Evolutionary conservation across 306 rosid genomes (phyloP).

Genomic region (Neltuma alba): DNA sequence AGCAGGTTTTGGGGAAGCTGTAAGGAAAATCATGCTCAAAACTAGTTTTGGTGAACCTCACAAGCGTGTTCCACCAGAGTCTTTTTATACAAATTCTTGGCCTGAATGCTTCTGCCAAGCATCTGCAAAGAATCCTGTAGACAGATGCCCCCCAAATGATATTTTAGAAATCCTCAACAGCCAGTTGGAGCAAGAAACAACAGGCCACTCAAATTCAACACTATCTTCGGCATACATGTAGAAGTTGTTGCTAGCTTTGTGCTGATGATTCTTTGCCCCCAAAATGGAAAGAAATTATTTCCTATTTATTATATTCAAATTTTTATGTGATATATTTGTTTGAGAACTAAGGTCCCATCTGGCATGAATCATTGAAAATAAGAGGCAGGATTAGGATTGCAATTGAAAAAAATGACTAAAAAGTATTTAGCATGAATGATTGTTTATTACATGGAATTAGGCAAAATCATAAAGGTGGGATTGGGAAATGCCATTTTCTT

Average conservation of each 20-base stretch:
- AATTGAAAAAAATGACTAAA: too few species aligned
- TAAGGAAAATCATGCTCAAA: conserved; percentile 73
- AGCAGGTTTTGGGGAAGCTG: conserved; percentile 77
- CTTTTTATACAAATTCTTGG: conserved; percentile 98
- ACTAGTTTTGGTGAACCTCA: conserved; percentile 94
- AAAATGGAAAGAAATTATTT: background rate
- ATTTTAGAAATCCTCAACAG: conserved; percentile 56
- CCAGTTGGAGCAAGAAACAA: conserved; percentile 50
- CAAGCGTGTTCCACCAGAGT: conserved; percentile 81
- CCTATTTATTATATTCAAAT: background rate
- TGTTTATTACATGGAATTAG: too few species aligned
- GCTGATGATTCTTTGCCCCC: conserved; percentile 31
- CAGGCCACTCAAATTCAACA: conserved; percentile 48
- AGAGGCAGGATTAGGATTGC: too few species aligned
- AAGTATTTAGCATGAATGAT: too few species aligned
- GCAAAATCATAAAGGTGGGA: too few species aligned
- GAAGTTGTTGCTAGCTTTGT: conserved; percentile 30
- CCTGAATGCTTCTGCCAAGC: conserved; percentile 96
- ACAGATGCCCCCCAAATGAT: conserved; percentile 86
- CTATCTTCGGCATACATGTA: conserved; percentile 43
- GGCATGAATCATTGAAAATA: too few species aligned
- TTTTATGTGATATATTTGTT: background rate
- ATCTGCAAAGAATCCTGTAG: conserved; percentile 60
- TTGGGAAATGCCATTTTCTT: too few species aligned
- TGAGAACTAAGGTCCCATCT: too few species aligned